These are phyloP conservation scores for Cladophialophora yegresii DNA, from an alignment of 2,329 filamentous ascomycete species.

Conservation along the genomic window DNA sequence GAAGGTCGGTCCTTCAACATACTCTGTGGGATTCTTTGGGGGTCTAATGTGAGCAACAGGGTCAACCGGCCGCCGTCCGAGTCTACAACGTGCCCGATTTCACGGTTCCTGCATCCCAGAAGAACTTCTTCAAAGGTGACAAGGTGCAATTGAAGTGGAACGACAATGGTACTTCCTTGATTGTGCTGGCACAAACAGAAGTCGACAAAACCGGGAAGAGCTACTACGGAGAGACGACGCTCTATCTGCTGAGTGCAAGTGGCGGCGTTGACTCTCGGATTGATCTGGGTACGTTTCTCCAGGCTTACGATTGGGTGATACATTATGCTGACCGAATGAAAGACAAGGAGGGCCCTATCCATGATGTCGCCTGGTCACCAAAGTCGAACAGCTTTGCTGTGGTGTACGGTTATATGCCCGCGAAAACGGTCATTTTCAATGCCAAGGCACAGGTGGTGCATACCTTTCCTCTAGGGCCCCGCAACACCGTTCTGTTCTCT, in stretches of 20 bases:
- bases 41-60: conserved; percentile 55
- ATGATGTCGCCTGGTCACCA: conserved; percentile 97
- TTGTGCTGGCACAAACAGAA: conserved; percentile 95
- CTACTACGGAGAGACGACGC: conserved; percentile 97
- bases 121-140: conserved; percentile 99
- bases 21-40: conserved; percentile 19
- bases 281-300: conserved; percentile 59
- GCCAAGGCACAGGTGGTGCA: conserved; percentile 78
- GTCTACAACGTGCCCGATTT: conserved; percentile 93
- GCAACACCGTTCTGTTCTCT: conserved; percentile 94
- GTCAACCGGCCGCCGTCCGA: conserved; percentile 89
- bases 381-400: conserved; percentile 98
- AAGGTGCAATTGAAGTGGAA: conserved; percentile 99
- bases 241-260: conserved; percentile 90
- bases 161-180: conserved; percentile 80
- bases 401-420: conserved; percentile 98
- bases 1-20: conserved; percentile 63
- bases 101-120: conserved; percentile 79
- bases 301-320: neutral
- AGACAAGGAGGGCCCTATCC: conserved; percentile 97
- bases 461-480: conserved; percentile 80
- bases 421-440: conserved; percentile 98
- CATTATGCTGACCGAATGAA: conserved; percentile 20
- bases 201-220: conserved; percentile 98
- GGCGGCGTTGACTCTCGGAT: conserved; percentile 91